phyloP scores from a whole-genome alignment of 1,284 basidiomycete genomes.

The Moesziomyces parantarcticus region DNA sequence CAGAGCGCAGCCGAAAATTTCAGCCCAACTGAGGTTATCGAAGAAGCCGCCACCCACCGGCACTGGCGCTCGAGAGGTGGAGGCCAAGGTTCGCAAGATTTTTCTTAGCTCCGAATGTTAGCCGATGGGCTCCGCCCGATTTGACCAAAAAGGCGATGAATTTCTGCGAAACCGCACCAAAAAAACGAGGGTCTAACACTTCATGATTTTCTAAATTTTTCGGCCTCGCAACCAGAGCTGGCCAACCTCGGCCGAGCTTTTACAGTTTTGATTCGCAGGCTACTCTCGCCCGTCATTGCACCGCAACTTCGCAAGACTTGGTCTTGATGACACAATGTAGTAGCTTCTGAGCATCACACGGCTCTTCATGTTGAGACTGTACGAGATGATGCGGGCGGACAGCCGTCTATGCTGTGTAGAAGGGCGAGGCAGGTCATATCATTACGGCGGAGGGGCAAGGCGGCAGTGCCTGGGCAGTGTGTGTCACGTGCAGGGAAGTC shows the following conservation, averaged over 20 bases:
- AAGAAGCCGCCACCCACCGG: background rate
- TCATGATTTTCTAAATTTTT: background rate
- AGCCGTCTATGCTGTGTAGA: background rate
- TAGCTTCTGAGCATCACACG: no score
- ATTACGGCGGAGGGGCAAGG: background rate
- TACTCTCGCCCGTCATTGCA: background rate
- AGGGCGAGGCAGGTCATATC: background rate
- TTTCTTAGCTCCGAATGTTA: conserved; percentile 10
- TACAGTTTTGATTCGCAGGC: conserved; percentile 5
- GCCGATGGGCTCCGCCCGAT: conserved; percentile 14
- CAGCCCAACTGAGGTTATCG: conserved; percentile 3
- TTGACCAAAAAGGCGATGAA: background rate
- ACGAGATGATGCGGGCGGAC: background rate
- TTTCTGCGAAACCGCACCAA: background rate
- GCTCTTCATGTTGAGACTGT: no score
- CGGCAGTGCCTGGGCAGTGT: no score
- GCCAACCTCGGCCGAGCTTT: conserved; percentile 9
- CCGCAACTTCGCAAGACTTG: background rate
- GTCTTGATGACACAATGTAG: background rate
- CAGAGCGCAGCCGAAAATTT: conserved; percentile 23
- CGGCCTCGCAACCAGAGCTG: background rate
- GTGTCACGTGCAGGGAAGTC: background rate
- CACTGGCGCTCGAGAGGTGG: conserved; percentile 16
- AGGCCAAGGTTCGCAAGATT: conserved; percentile 8
- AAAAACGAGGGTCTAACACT: background rate